Conservation (phyloP, 2,329 filamentous ascomycete genomes). For the Plenodomus lindquistii region DNA sequence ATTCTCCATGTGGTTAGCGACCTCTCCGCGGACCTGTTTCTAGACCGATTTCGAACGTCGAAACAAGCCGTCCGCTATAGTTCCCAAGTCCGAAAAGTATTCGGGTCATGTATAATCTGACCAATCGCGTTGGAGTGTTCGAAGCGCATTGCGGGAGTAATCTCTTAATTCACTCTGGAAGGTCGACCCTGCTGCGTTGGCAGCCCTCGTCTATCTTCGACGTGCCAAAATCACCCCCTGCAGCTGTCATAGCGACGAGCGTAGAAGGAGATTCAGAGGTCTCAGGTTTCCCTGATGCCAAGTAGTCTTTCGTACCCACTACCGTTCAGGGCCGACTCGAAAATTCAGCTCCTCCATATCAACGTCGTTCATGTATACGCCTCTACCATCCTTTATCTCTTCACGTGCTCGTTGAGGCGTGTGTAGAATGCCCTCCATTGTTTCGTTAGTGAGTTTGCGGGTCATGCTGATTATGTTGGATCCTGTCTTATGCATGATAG, state of each 20-base stretch:
- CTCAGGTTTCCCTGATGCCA: conserved; percentile 23
- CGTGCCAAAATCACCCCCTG: conserved; percentile 29
- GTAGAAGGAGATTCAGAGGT: conserved; percentile 36
- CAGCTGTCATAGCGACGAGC: conserved; percentile 29
- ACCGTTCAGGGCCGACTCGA: conserved; percentile 31
- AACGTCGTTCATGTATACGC: conserved; percentile 44
- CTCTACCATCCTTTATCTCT: conserved; percentile 29
- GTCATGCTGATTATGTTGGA: conserved; percentile 26
- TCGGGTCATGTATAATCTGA: not conserved
- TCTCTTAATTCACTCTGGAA: conserved; percentile 15
- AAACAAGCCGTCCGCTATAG: not conserved
- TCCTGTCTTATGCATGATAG: conserved; percentile 33
- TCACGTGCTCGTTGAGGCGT: conserved; percentile 23
- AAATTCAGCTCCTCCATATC: conserved; percentile 32
- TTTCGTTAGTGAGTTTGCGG: conserved; percentile 18
- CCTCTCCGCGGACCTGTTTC: too few species aligned
- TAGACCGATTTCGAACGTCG: not conserved
- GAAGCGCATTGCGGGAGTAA: not conserved
- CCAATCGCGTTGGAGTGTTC: not conserved
- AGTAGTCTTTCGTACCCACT: conserved; percentile 27
- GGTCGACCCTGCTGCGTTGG: conserved; percentile 33
- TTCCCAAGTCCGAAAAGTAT: not conserved
- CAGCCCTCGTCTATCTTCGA: conserved; percentile 26
- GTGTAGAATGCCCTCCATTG: conserved; percentile 26
- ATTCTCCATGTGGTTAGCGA: too few species aligned